These are phyloP conservation scores for Sporothrix mexicana DNA, from an alignment of 2,329 filamentous ascomycete species.

Conservation along the genomic window DNA sequence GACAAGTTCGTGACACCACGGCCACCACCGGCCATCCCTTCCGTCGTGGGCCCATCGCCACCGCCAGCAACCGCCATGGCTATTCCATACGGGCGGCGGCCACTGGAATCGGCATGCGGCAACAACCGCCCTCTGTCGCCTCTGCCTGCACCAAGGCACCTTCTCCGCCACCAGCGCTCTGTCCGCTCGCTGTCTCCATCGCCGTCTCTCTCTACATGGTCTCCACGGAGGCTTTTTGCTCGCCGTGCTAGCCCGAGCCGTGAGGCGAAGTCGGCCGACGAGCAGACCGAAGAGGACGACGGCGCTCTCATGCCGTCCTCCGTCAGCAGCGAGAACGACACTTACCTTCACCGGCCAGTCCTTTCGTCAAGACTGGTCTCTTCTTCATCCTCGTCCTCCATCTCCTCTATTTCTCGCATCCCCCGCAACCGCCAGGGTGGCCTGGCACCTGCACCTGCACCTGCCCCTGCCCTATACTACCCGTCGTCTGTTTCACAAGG, in stretches of 20 bases:
- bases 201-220: constrained; percentile 46
- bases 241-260: constrained; percentile 31
- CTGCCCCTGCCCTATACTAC: neutral
- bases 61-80: constrained; percentile 17
- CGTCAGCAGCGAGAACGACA: neutral
- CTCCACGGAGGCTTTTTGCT: constrained; percentile 35
- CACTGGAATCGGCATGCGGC: neutral
- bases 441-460: neutral
- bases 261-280: constrained; percentile 14
- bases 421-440: constrained; percentile 22
- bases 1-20: constrained; percentile 77
- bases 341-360: constrained; percentile 41
- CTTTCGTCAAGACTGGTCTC: constrained; percentile 37
- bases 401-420: constrained; percentile 14
- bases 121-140: constrained; percentile 19
- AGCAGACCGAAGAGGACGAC: neutral
- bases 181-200: constrained; percentile 56
- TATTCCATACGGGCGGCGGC: constrained; percentile 14
- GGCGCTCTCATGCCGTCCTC: neutral
- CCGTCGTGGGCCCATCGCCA: neutral
- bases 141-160: constrained; percentile 29
- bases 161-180: constrained; percentile 47
- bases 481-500: constrained; percentile 10
- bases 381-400: constrained; percentile 30
- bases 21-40: constrained; percentile 55